Evolutionary conservation across 768 basidiomycete species (phyloP).

Genomic region (Termitomyces bulborhizus): DNA sequence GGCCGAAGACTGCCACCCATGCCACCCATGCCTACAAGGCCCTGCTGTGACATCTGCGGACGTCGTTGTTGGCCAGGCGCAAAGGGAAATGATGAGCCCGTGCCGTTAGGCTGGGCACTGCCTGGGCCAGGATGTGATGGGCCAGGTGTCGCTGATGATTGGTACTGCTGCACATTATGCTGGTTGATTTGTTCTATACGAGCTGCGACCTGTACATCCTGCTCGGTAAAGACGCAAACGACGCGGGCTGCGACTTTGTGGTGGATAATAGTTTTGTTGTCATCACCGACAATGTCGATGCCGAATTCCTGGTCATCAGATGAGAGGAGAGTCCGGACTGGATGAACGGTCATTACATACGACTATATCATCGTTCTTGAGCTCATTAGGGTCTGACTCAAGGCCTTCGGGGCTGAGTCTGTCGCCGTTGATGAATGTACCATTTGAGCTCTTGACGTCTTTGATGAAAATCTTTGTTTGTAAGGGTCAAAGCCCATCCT

Average conservation of each 20-base stretch:
- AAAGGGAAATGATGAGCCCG: slow-evolving; percentile 17
- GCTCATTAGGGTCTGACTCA: slow-evolving; percentile 89
- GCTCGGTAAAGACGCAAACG: slow-evolving; percentile 79
- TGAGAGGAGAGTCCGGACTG: slow-evolving; percentile 1
- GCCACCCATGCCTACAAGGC: slow-evolving; percentile 66
- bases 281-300: slow-evolving; percentile 97
- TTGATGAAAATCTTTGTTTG: slow-evolving; percentile 84
- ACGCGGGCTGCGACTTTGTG: slow-evolving; percentile 98
- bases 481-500: slow-evolving; percentile 5
- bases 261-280: slow-evolving; percentile 96
- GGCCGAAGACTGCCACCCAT: slow-evolving; percentile 67
- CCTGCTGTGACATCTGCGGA: slow-evolving; percentile 52
- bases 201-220: slow-evolving; percentile 73
- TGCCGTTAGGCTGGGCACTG: slow-evolving; percentile 14
- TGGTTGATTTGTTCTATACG: slow-evolving; percentile 65
- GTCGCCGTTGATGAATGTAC: slow-evolving; percentile 97
- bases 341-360: slow-evolving; percentile 42
- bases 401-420: slow-evolving; percentile 83
- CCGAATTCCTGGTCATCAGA: slow-evolving; percentile 78
- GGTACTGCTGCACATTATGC: slow-evolving; percentile 36
- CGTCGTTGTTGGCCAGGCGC: slow-evolving; percentile 42
- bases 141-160: slow-evolving; percentile 17
- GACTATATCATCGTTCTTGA: slow-evolving; percentile 93
- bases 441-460: slow-evolving; percentile 97
- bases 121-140: slow-evolving; percentile 11